Evolutionary conservation across 2,329 filamentous ascomycete species (phyloP).

Genomic region (Hymenoscyphus infarciens): DNA sequence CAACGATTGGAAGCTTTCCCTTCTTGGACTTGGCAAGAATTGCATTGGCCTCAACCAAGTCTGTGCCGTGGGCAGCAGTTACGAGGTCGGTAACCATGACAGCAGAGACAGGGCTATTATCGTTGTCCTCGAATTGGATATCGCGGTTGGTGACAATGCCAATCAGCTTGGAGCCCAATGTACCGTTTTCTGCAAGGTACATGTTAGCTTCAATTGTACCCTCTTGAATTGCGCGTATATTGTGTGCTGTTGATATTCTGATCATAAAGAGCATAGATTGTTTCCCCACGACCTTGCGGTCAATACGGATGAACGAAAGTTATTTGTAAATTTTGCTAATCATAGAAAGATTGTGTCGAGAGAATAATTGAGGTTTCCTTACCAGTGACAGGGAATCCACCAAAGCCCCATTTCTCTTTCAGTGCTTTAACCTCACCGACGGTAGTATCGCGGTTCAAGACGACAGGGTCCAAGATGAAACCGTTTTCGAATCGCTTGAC

Average conservation of each 20-base stretch:
- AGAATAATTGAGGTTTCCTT: constrained; percentile 44
- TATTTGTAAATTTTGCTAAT: constrained; percentile 84
- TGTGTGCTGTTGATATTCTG: constrained; percentile 19
- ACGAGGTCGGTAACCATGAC: constrained; percentile 96
- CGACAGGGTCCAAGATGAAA: constrained; percentile 94
- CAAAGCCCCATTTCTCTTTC: constrained; percentile 98
- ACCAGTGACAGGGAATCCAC: constrained; percentile 98
- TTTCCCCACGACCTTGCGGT: constrained; percentile 85
- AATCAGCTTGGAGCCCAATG: constrained; percentile 89
- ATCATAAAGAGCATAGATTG: constrained; percentile 49
- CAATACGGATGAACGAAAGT: constrained; percentile 99
- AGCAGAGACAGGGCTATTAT: constrained; percentile 68
- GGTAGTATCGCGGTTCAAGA: constrained; percentile 82
- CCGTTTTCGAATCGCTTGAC: constrained; percentile 99
- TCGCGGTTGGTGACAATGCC: constrained; percentile 98
- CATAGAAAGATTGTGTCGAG: constrained; percentile 46
- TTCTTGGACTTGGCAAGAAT: constrained; percentile 96
- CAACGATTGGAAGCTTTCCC: constrained; percentile 93
- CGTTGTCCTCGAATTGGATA: constrained; percentile 88
- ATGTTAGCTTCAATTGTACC: constrained; percentile 37
- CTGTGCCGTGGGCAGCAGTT: constrained; percentile 80
- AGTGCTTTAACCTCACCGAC: constrained; percentile 86
- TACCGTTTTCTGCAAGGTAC: constrained; percentile 69
- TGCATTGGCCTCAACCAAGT: constrained; percentile 82
- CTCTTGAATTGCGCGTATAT: neutral